Conservation (phyloP, 306 rosid genomes). For the Corylus americana region DNA sequence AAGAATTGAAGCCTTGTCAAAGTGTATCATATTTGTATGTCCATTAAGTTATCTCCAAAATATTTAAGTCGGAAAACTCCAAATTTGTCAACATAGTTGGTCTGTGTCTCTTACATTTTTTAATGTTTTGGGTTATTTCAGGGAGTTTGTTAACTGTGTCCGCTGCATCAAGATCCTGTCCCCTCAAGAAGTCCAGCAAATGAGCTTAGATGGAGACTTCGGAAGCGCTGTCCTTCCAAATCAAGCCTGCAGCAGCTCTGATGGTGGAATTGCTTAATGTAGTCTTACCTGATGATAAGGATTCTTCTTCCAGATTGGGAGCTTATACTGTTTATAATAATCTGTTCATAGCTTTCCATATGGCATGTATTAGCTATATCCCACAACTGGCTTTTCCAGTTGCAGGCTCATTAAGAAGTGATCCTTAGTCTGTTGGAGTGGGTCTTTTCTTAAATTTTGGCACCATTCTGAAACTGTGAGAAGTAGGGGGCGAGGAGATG, state of each 20-base stretch:
- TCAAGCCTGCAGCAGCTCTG: slow-evolving; percentile 98
- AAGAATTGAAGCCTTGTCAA: slow-evolving; percentile 15
- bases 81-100: background rate
- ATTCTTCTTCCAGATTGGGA: slow-evolving; percentile 33
- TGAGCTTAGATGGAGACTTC: slow-evolving; percentile 93
- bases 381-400: slow-evolving; percentile 11
- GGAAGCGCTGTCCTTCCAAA: slow-evolving; percentile 68
- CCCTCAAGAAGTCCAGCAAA: slow-evolving; percentile 92
- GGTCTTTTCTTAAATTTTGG: background rate
- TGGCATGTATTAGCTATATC: slow-evolving; percentile 19
- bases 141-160: slow-evolving; percentile 95
- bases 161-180: slow-evolving; percentile 91
- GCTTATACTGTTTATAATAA: slow-evolving; percentile 19
- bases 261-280: slow-evolving; percentile 70
- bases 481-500: background rate
- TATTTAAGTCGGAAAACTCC: background rate
- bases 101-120: background rate
- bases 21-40: background rate
- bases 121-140: slow-evolving; percentile 21
- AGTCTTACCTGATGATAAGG: slow-evolving; percentile 34
- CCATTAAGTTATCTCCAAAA: too few species aligned
- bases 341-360: slow-evolving; percentile 24
- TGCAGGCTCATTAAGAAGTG: slow-evolving; percentile 9
- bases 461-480: slow-evolving; percentile 11
- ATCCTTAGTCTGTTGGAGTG: background rate